Conservation (phyloP, 306 rosid species). For the Benincasa hispida region DNA sequence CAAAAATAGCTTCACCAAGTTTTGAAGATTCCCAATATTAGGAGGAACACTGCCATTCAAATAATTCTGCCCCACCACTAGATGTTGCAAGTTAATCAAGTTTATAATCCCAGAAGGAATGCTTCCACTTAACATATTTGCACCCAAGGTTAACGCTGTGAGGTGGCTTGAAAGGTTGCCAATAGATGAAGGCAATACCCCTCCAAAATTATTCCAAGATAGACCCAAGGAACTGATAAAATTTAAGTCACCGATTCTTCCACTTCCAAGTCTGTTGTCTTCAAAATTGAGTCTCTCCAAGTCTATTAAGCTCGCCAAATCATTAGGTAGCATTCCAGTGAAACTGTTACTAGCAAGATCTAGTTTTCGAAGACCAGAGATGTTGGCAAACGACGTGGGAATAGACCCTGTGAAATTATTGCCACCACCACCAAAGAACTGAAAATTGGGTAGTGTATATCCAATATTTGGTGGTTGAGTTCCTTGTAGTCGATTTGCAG, state of each 20-base stretch:
- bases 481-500: not conserved
- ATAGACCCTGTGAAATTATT: constrained; percentile 24
- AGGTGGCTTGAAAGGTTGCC: constrained; percentile 19
- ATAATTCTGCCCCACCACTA: constrained; percentile 1
- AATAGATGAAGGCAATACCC: constrained; percentile 19
- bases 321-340: constrained; percentile 22
- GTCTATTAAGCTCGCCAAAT: constrained; percentile 17
- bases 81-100: constrained; percentile 1
- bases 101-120: constrained; percentile 13
- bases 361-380: constrained; percentile 10
- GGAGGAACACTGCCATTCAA: constrained; percentile 11
- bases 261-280: constrained; percentile 17
- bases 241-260: constrained; percentile 9
- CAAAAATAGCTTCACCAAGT: not conserved
- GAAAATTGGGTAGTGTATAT: not conserved
- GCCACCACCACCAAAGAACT: constrained; percentile 14
- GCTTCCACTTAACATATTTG: constrained; percentile 13
- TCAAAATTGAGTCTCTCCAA: constrained; percentile 18
- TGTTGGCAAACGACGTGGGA: constrained; percentile 29
- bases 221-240: constrained; percentile 9
- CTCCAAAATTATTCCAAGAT: not conserved
- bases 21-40: constrained; percentile 15
- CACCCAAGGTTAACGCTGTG: not conserved
- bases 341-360: constrained; percentile 26
- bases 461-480: not conserved